phyloP scores from a whole-genome alignment of 83 land plant species.

The Thuja plicata region DNA sequence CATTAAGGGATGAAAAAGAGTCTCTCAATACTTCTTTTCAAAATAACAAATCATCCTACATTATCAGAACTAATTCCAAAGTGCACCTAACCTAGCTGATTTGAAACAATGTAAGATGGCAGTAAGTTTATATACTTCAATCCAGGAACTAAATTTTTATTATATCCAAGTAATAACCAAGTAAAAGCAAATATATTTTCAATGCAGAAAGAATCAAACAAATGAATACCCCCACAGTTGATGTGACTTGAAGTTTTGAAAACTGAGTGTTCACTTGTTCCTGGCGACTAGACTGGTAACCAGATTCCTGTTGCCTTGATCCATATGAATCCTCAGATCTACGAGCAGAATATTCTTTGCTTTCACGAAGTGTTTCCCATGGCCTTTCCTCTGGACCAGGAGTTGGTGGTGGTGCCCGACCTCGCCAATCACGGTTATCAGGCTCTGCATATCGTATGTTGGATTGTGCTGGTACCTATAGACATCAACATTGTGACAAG shows the following conservation, averaged over 20 bases:
- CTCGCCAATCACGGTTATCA: slow-evolving; percentile 74
- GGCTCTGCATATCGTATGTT: slow-evolving; percentile 57
- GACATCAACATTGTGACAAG: background rate
- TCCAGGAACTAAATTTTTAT: background rate
- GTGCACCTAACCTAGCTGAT: background rate
- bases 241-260: slow-evolving; percentile 28
- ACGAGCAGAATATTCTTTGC: slow-evolving; percentile 28
- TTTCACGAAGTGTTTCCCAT: slow-evolving; percentile 40
- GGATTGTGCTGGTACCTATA: slow-evolving; percentile 33
- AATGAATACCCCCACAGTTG: slow-evolving; percentile 41
- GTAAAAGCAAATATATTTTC: background rate
- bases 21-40: background rate
- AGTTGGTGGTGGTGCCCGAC: slow-evolving; percentile 36
- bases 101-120: background rate
- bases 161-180: background rate
- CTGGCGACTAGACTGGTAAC: slow-evolving; percentile 24
- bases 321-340: slow-evolving; percentile 20
- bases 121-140: background rate
- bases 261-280: slow-evolving; percentile 26
- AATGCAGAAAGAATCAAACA: background rate
- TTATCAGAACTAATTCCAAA: background rate
- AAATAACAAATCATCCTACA: background rate
- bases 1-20: too few relatives aligned
- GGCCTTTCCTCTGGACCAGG: slow-evolving; percentile 45
- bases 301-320: slow-evolving; percentile 33